Percentiles rank a stretch among this genome's conserved stretches.
These are phyloP conservation scores for Dryadomyces sulphureus DNA, from an alignment of 2,329 filamentous ascomycete genomes.

Conservation along the genomic window DNA sequence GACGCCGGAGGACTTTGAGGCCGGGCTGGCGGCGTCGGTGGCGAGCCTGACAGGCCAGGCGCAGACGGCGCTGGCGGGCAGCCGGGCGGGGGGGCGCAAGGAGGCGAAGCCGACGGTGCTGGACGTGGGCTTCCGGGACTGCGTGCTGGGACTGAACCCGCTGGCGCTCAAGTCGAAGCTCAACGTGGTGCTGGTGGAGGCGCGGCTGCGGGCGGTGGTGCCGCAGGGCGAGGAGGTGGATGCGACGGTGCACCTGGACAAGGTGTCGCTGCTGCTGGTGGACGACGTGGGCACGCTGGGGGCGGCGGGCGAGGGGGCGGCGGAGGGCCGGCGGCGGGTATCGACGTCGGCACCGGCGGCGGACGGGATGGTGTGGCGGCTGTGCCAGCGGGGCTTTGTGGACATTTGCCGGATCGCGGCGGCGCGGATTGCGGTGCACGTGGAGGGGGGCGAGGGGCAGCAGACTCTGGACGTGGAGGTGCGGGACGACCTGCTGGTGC, in stretches of 20 bases:
- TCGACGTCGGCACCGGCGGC: constrained; percentile 18
- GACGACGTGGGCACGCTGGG: constrained; percentile 45
- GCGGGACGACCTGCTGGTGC: constrained; percentile 69
- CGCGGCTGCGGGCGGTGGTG: constrained; percentile 53
- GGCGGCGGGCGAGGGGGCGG: constrained; percentile 5
- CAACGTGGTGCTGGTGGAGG: constrained; percentile 63
- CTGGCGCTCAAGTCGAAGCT: constrained; percentile 61
- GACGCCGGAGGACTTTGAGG: constrained; percentile 58
- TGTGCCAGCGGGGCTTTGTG: constrained; percentile 61
- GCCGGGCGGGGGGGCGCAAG: constrained; percentile 8
- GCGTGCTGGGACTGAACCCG: constrained; percentile 73
- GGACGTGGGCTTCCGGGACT: constrained; percentile 67
- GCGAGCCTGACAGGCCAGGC: constrained; percentile 57
- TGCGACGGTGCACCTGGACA: constrained; percentile 54
- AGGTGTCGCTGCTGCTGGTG: constrained; percentile 69
- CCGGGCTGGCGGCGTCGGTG: constrained; percentile 64
- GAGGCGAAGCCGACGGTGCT: constrained; percentile 45
- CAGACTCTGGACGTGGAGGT: constrained; percentile 67
- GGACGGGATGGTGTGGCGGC: constrained; percentile 36
- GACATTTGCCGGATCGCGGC: constrained; percentile 78
- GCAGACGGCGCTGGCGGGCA: constrained; percentile 28
- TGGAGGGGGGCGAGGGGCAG: constrained; percentile 31
- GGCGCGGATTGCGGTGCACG: constrained; percentile 51
- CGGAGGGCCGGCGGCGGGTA: constrained; percentile 3
- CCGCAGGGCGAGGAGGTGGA: constrained; percentile 49